These are phyloP conservation scores for Suhomyces bokatorum DNA, from an alignment of 1,139 yeast species.

Conservation along the genomic window DNA sequence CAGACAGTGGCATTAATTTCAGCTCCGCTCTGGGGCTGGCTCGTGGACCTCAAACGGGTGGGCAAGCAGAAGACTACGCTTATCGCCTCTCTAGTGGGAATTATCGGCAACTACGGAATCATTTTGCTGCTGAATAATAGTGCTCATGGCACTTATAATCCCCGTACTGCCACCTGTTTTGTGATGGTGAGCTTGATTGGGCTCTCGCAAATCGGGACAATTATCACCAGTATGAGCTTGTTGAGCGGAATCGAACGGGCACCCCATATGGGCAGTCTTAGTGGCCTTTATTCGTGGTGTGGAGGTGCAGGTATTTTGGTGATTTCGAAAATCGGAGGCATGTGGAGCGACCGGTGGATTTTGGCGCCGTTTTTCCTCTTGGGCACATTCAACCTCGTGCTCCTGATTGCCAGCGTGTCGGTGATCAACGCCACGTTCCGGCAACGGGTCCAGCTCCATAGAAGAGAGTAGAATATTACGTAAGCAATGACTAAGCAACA, in stretches of 20 bases:
- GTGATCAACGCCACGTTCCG: background rate
- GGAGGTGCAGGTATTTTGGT: slow-evolving; percentile 72
- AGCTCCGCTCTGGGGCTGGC: slow-evolving; percentile 65
- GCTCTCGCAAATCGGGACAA: slow-evolving; percentile 55
- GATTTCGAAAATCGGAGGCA: slow-evolving; percentile 62
- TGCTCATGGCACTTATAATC: slow-evolving; percentile 28
- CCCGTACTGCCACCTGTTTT: slow-evolving; percentile 36
- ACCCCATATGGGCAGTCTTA: slow-evolving; percentile 56
- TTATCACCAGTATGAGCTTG: slow-evolving; percentile 51
- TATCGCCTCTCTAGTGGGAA: slow-evolving; percentile 34
- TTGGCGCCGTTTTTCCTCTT: slow-evolving; percentile 62
- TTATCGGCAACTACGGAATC: slow-evolving; percentile 36
- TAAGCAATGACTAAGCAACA: background rate
- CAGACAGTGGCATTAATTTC: slow-evolving; percentile 56
- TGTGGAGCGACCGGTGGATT: slow-evolving; percentile 56
- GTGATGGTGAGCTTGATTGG: slow-evolving; percentile 37
- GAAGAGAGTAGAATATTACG: background rate
- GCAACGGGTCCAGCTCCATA: background rate
- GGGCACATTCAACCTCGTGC: slow-evolving; percentile 42
- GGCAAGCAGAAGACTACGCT: slow-evolving; percentile 37
- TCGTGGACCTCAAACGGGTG: slow-evolving; percentile 44
- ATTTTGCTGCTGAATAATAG: slow-evolving; percentile 22
- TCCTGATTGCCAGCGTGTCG: slow-evolving; percentile 12
- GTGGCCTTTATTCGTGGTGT: slow-evolving; percentile 65
- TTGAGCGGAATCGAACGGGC: slow-evolving; percentile 32